Conservation (phyloP, 805 yeast genomes). For the Starmerella scarabaei region DNA sequence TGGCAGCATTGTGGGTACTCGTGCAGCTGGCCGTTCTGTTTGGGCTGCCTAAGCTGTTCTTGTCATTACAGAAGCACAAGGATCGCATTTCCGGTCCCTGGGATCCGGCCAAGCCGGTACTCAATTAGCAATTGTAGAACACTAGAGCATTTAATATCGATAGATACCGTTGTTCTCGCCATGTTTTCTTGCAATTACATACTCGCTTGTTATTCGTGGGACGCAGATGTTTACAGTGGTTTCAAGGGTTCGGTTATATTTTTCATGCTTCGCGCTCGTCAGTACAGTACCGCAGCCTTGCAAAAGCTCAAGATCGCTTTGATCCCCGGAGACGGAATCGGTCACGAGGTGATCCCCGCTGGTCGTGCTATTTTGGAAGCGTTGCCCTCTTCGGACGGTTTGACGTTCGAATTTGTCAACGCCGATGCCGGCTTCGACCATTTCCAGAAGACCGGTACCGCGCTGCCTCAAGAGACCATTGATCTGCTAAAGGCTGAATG, state of each 20-base stretch:
- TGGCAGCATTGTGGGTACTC: slow-evolving; percentile 38
- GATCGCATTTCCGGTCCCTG: slow-evolving; percentile 84
- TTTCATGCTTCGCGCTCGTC: slow-evolving; percentile 2
- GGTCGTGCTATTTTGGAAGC: slow-evolving; percentile 79
- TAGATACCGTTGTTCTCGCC: neutral
- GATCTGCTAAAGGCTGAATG: slow-evolving; percentile 62
- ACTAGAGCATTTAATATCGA: neutral
- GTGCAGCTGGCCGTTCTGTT: slow-evolving; percentile 39
- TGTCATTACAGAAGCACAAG: slow-evolving; percentile 62
- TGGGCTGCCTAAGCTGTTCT: slow-evolving; percentile 56
- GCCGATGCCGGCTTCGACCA: slow-evolving; percentile 90
- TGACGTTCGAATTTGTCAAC: slow-evolving; percentile 73
- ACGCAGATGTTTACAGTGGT: neutral
- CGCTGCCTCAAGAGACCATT: slow-evolving; percentile 88
- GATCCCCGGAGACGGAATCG: slow-evolving; percentile 98
- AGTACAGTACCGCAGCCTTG: slow-evolving; percentile 9
- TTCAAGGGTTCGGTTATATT: neutral
- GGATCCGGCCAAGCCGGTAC: slow-evolving; percentile 73
- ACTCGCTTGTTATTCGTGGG: neutral
- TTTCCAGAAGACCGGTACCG: slow-evolving; percentile 88
- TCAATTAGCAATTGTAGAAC: slow-evolving; percentile 24
- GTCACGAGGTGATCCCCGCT: slow-evolving; percentile 95
- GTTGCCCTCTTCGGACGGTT: slow-evolving; percentile 50
- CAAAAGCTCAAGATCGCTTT: slow-evolving; percentile 36
- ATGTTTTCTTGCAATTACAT: neutral